phyloP scores from a whole-genome alignment of 1,284 basidiomycete genomes.

The Tylopilus sp. region DNA sequence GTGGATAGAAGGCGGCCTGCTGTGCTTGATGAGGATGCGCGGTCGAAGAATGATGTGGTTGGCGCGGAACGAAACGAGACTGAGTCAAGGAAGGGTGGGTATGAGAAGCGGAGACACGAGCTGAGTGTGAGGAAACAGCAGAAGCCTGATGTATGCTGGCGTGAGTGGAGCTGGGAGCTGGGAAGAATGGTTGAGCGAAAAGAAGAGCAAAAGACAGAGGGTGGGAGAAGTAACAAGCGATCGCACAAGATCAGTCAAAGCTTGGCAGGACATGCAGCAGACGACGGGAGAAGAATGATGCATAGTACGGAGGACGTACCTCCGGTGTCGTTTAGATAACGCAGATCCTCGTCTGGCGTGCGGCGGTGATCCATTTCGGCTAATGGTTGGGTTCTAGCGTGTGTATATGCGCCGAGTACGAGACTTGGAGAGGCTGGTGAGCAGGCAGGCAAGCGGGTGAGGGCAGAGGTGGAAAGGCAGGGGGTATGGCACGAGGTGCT shows the following conservation, averaged over 20 bases:
- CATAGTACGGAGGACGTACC: constrained; percentile 38
- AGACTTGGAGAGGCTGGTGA: constrained; percentile 1
- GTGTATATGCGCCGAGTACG: constrained; percentile 13
- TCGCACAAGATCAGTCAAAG: constrained; percentile 28
- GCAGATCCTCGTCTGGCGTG: constrained; percentile 24
- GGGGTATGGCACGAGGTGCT: background rate
- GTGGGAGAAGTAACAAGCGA: background rate
- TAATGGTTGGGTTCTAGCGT: no score
- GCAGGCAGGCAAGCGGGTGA: background rate
- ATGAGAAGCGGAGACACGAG: background rate
- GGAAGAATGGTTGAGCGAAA: constrained; percentile 15
- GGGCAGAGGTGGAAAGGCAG: background rate
- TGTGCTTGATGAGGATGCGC: constrained; percentile 10
- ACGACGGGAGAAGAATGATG: constrained; percentile 22
- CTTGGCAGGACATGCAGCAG: constrained; percentile 15
- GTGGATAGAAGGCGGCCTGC: constrained; percentile 8
- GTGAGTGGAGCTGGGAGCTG: constrained; percentile 19
- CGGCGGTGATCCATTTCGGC: constrained; percentile 34
- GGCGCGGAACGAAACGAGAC: constrained; percentile 2
- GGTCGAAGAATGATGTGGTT: constrained; percentile 3
- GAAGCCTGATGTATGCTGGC: constrained; percentile 3
- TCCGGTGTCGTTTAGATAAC: constrained; percentile 28
- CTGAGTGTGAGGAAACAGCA: constrained; percentile 3
- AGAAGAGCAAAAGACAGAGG: background rate
- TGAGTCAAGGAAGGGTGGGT: constrained; percentile 1